Conservation (phyloP, 2,329 filamentous ascomycete genomes). For the Fusarium pseudograminearum region DNA sequence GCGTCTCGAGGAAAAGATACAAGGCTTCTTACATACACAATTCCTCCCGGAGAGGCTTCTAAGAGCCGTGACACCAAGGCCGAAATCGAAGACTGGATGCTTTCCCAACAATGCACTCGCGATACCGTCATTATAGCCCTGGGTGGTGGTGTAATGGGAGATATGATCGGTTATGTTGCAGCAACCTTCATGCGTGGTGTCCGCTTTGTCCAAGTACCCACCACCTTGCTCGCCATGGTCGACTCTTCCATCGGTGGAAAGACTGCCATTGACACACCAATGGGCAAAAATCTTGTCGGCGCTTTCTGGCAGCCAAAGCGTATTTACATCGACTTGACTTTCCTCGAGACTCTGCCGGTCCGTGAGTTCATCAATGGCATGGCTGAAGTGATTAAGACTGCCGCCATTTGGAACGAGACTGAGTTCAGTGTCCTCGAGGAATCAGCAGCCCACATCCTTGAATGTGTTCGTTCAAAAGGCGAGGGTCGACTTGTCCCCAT, state of each 20-base stretch:
- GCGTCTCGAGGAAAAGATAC: slow-evolving; percentile 53
- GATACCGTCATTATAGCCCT: slow-evolving; percentile 96
- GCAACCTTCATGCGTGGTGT: slow-evolving; percentile 99
- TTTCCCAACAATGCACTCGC: slow-evolving; percentile 89
- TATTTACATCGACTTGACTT: slow-evolving; percentile 93
- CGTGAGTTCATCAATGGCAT: slow-evolving; percentile 98
- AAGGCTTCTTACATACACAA: slow-evolving; percentile 85
- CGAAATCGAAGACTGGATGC: slow-evolving; percentile 97
- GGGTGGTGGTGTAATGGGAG: slow-evolving; percentile 95
- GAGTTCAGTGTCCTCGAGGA: slow-evolving; percentile 89
- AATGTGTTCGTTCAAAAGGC: slow-evolving; percentile 52
- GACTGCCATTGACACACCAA: slow-evolving; percentile 95
- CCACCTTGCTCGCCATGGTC: slow-evolving; percentile 95
- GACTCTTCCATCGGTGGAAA: slow-evolving; percentile 99
- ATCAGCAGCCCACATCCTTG: slow-evolving; percentile 80
- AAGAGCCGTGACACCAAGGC: slow-evolving; percentile 95
- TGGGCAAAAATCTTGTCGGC: slow-evolving; percentile 95
- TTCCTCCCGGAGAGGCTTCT: slow-evolving; percentile 91
- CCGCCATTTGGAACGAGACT: slow-evolving; percentile 91
- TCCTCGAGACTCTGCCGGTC: slow-evolving; percentile 88
- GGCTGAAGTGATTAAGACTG: slow-evolving; percentile 98
- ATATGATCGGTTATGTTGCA: slow-evolving; percentile 97
- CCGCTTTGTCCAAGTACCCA: slow-evolving; percentile 95
- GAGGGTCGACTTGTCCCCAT: slow-evolving; percentile 76
- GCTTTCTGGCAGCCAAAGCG: slow-evolving; percentile 96